Evolutionary conservation across 306 rosid species (phyloP), one percentile per base, ranked within the genome.

Genomic region (Purshia tridentata): DNA sequence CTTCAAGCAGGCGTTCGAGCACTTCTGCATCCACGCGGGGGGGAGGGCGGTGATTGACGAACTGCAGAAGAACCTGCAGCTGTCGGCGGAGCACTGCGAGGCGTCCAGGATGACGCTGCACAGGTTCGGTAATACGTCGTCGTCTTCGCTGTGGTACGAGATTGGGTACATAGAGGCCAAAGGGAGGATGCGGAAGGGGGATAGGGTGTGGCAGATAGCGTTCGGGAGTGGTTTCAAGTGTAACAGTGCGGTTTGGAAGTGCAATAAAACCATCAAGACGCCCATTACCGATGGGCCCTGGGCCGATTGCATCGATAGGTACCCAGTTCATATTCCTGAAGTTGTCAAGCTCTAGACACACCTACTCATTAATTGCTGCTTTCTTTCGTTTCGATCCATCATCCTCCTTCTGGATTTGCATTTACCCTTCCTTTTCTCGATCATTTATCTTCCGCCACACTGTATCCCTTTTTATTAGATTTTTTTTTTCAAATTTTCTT

Each of bases 121-220:
- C 60, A 61, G 97, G 19, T 94, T 91, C 23, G 99, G 99, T 7
- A 94, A 94, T 72, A 94, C 99, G 4, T 91, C 97, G 9, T 94
- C 99, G n/a, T 91, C 97, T 0, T 94, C 99, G 0, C 86, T 94
- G 0, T 94, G 99, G 99, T 94, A 94, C 47, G 99, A 94, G 68
- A 37, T 93, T 35, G 84, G 72, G 19, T 93, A 93, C 53, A 88
- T 93, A 6, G 98, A 93, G 23, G 88, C 98, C 0, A 93, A 93
- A 50, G 98, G 96, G 6, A 86, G 94, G 88, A 91, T 93, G 98
- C 88, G 71, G 81, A 93, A 63, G 19, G 98, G 98, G 1, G 91
- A 93, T 4, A 81, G 98, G 51, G 85, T 93, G 1, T 93, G 98
- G 98, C 98, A 93, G 82, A 93, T 93, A 11, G 98, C 96, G 0